phyloP scores from a whole-genome alignment of 768 basidiomycete genomes.

The Lactifluus pinguis region DNA sequence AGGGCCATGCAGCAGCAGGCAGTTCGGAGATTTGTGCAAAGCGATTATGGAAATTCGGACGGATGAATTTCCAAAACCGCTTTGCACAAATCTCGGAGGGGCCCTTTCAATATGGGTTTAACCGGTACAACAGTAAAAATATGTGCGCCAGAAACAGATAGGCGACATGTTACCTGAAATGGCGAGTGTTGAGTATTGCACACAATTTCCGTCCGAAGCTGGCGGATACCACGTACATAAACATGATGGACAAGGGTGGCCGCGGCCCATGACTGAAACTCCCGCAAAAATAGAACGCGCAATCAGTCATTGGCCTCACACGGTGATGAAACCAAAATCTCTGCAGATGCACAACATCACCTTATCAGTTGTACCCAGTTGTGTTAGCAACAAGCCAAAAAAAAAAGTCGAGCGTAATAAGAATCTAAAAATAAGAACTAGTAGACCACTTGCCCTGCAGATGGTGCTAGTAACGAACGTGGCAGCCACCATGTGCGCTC shows the following conservation, averaged over 20 bases:
- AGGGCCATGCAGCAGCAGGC: background rate
- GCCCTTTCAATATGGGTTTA: background rate
- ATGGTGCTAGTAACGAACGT: too few relatives aligned
- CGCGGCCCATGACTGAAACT: background rate
- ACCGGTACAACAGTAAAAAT: background rate
- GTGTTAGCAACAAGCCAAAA: too few relatives aligned
- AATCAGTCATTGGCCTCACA: background rate
- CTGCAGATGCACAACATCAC: too few relatives aligned
- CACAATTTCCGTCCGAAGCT: background rate
- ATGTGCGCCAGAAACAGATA: background rate
- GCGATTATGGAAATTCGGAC: background rate
- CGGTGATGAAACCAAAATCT: background rate
- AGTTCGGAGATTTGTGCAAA: background rate
- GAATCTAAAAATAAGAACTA: too few relatives aligned
- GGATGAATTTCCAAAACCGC: background rate
- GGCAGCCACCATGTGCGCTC: too few relatives aligned
- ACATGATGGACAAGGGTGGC: background rate
- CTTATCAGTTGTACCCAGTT: too few relatives aligned
- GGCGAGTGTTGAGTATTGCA: background rate
- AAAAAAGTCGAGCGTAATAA: too few relatives aligned
- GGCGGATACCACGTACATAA: background rate
- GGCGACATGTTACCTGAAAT: background rate
- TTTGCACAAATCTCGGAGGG: background rate
- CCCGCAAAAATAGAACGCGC: background rate
- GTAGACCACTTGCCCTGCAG: too few relatives aligned